Conservation (phyloP, 1,284 basidiomycete species). For the Inonotus hispidus region DNA sequence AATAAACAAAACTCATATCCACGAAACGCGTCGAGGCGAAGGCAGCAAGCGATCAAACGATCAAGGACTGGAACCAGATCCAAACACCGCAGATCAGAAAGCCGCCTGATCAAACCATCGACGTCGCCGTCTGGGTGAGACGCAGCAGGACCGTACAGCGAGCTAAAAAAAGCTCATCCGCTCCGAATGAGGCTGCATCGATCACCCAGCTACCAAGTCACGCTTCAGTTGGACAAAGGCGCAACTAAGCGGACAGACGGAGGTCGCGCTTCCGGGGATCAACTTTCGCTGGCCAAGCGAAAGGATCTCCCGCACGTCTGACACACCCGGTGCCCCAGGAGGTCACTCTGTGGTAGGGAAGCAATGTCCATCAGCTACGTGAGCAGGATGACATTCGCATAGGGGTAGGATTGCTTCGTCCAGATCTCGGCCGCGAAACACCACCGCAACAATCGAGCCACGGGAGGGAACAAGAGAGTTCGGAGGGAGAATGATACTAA, state of each 20-base stretch:
- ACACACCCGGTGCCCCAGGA: neutral
- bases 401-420: neutral
- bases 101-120: neutral
- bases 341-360: constrained; percentile 5
- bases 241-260: neutral
- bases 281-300: constrained; percentile 14
- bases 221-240: neutral
- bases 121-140: neutral
- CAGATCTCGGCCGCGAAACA: neutral
- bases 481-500: constrained; percentile 59
- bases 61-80: neutral
- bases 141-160: neutral
- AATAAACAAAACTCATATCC: neutral
- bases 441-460: neutral
- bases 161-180: neutral
- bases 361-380: too few relatives aligned
- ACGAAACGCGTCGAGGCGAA: neutral
- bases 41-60: neutral
- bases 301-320: constrained; percentile 7
- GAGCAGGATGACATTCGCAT: too few relatives aligned
- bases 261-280: neutral
- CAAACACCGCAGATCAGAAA: neutral
- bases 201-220: neutral
- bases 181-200: neutral
- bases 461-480: constrained; percentile 2